Evolutionary conservation across 441 rosid genomes (phyloP), one percentile per base, ranked within the genome.

Genomic region (Populus tomentosa): DNA sequence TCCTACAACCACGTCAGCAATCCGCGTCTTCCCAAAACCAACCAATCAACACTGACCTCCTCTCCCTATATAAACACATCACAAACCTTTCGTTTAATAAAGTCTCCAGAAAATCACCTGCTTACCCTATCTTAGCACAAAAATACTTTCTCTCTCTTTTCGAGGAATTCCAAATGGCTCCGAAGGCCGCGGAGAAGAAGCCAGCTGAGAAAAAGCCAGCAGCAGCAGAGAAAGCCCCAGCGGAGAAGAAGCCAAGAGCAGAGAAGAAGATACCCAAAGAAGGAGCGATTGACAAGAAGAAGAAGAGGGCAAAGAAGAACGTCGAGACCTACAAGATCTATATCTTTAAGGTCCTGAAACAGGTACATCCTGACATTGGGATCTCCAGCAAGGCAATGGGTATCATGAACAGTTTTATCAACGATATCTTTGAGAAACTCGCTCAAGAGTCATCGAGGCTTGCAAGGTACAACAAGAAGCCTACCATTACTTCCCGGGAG

Each of bases 331-430:
- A 81, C 72, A 81, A 81, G 80, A 81, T 81, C 1, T 81, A 81
- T 72, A 81, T 81, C 21, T 81, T 81, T 40, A 81, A 81, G 73
- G 83, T 81, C 2, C 8, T 81, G 78, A 81, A 81, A 69, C 83
- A 81, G 13, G 83, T 81, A 16, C 83, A 81, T 5, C 83, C 83
- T 10, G 83, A 81, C 24, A 81, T 81, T 0, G 83, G 83, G 10
- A 74, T 81, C 36, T 81, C 83, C 0, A 81, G 83, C 75, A 81
- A 81, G 53, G 83, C 83, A 1, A 81, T 81, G 83, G 83, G 83
- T 28, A 81, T 81, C 26, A 81, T 81, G 83, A 81, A 81, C 73
- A 73, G 78, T 9, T 81, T 81, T 24, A 81, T 81, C 69, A 81
- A 77, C 21, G 83, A 81, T 10, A 81, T 81, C 28, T 81, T 81